Evolutionary conservation across 768 basidiomycete species (phyloP).

Genomic region (Pulveroboletus sp.): DNA sequence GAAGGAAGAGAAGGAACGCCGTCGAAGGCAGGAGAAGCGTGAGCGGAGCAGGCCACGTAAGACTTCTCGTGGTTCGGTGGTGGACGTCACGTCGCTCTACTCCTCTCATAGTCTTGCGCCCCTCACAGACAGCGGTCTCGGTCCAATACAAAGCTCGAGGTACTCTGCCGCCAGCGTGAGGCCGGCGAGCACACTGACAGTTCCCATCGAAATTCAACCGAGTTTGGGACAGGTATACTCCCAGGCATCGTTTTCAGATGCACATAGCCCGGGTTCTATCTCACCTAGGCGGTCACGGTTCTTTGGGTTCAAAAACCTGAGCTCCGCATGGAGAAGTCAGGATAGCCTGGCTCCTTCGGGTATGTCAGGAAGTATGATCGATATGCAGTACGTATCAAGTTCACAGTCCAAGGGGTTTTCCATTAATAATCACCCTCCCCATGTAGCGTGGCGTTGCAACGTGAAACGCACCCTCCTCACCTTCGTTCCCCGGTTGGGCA

Average conservation of each 20-base stretch:
- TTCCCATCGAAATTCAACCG: conserved; percentile 51
- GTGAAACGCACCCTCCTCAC: conserved; percentile 43
- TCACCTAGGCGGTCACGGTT: conserved; percentile 72
- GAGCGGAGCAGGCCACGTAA: conserved; percentile 58
- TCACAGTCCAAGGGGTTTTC: conserved; percentile 1
- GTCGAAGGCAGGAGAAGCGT: conserved; percentile 64
- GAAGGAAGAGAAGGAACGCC: conserved; percentile 66
- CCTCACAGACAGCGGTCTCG: conserved; percentile 55
- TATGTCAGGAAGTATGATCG: conserved; percentile 83
- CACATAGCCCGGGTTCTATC: conserved; percentile 64
- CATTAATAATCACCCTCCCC: conserved; percentile 9
- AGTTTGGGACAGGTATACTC: conserved; percentile 67
- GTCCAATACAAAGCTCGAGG: conserved; percentile 54
- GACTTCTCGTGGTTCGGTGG: conserved; percentile 63
- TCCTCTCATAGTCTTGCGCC: conserved; percentile 57
- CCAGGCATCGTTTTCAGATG: conserved; percentile 77
- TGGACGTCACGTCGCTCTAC: conserved; percentile 71
- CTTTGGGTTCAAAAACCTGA: conserved; percentile 72
- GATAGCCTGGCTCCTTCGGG: conserved; percentile 81
- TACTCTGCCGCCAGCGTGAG: conserved; percentile 54
- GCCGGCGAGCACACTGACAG: conserved; percentile 59
- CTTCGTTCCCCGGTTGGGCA: conserved; percentile 34
- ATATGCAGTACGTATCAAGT: conserved; percentile 75
- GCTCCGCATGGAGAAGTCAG: conserved; percentile 70
- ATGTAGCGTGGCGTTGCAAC: conserved; percentile 70